Percentiles rank a stretch among this genome's conserved stretches.
Evolutionary conservation across 2,329 filamentous ascomycete genomes (phyloP).

Genomic region (Diaporthe longicolla): DNA sequence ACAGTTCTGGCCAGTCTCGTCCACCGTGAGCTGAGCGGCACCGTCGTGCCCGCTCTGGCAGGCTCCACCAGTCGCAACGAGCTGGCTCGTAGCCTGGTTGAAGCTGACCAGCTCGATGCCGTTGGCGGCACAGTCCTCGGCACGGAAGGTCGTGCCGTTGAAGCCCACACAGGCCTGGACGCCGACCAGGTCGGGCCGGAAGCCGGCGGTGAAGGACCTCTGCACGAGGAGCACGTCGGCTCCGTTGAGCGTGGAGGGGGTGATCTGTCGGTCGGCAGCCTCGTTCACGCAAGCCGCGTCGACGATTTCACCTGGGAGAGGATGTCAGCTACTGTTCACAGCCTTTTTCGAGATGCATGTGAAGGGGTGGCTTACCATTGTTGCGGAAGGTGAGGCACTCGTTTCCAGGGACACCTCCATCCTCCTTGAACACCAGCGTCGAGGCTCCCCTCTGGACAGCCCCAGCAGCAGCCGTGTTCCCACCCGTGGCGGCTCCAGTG

Average conservation of each 20-base stretch:
- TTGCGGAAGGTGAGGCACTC: slow-evolving; percentile 59
- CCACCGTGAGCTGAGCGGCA: slow-evolving; percentile 51
- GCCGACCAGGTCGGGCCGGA: slow-evolving; percentile 55
- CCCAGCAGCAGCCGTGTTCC: slow-evolving; percentile 20
- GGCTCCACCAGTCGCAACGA: slow-evolving; percentile 50
- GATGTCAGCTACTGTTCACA: slow-evolving; percentile 5
- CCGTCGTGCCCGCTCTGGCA: slow-evolving; percentile 54
- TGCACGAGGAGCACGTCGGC: slow-evolving; percentile 54
- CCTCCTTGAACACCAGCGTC: slow-evolving; percentile 56
- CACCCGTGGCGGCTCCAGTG: not conserved
- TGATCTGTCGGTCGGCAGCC: slow-evolving; percentile 57
- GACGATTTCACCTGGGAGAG: slow-evolving; percentile 55
- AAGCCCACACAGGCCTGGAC: slow-evolving; percentile 56
- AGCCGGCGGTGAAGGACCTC: slow-evolving; percentile 54
- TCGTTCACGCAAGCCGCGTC: slow-evolving; percentile 56
- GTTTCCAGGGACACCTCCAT: slow-evolving; percentile 54
- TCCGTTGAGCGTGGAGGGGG: slow-evolving; percentile 52
- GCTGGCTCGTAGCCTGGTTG: slow-evolving; percentile 45
- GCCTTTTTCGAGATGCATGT: too few relatives aligned
- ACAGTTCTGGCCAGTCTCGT: slow-evolving; percentile 49
- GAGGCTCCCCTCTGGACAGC: slow-evolving; percentile 40
- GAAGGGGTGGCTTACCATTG: slow-evolving; percentile 49
- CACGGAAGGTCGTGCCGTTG: slow-evolving; percentile 55
- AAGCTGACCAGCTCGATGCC: slow-evolving; percentile 48
- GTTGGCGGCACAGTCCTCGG: slow-evolving; percentile 52